phyloP scores from a whole-genome alignment of 2,329 filamentous ascomycete species.

The Chaetoscypha palmicola region DNA sequence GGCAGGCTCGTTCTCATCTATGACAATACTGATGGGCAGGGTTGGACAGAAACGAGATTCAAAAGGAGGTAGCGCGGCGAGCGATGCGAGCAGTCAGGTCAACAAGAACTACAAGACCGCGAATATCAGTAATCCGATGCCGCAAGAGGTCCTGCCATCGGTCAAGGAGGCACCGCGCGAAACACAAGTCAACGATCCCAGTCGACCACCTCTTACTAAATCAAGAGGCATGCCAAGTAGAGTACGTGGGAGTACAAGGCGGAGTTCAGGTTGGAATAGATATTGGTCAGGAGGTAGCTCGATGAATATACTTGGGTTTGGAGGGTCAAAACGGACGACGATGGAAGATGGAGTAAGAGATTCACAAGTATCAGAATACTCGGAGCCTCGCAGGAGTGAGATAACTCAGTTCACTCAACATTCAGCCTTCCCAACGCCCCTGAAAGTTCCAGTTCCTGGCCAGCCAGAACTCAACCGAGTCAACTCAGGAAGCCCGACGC shows the following conservation, averaged over 20 bases:
- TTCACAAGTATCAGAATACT: slow-evolving; percentile 47
- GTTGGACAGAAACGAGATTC: slow-evolving; percentile 38
- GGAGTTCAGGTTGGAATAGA: slow-evolving; percentile 68
- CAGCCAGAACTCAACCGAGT: slow-evolving; percentile 53
- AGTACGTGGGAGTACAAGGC: slow-evolving; percentile 25
- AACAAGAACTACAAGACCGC: slow-evolving; percentile 54
- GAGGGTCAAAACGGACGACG: slow-evolving; percentile 37
- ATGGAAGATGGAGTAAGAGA: slow-evolving; percentile 41
- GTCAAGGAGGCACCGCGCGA: slow-evolving; percentile 29
- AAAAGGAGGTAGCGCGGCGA: slow-evolving; percentile 50
- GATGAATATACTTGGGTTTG: slow-evolving; percentile 55
- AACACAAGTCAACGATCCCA: slow-evolving; percentile 30
- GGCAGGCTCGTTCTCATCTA: slow-evolving; percentile 52
- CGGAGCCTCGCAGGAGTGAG: slow-evolving; percentile 36
- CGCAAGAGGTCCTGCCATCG: slow-evolving; percentile 33
- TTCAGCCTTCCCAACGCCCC: slow-evolving; percentile 63
- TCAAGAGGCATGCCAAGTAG: slow-evolving; percentile 10
- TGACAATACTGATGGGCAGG: slow-evolving; percentile 61
- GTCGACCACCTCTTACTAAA: slow-evolving; percentile 9
- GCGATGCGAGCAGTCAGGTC: slow-evolving; percentile 49
- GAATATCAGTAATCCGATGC: slow-evolving; percentile 55
- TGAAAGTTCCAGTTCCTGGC: slow-evolving; percentile 56
- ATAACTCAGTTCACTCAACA: slow-evolving; percentile 56
- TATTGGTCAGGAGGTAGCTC: slow-evolving; percentile 72
- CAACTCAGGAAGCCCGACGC: slow-evolving; percentile 60